Base-by-base conservation (phyloP, 2,329 filamentous ascomycete species). In the Aspergillaceae sp. region DNA sequence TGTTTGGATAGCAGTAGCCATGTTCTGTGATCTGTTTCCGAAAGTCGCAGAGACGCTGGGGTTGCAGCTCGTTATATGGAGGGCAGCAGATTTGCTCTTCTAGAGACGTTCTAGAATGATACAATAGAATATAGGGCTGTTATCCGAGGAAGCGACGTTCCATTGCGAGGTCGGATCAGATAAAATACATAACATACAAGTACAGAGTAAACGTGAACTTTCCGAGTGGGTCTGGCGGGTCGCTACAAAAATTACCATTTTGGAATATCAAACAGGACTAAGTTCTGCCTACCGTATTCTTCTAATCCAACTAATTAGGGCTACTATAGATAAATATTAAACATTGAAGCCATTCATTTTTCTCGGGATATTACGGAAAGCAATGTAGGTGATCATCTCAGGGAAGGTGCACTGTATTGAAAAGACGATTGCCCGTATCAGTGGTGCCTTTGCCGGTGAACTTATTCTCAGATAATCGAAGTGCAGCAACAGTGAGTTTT, bases 381-480 rank as follows among this genome's bases (percentile, higher is more conserved):
- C 9, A 38, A 38, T 38, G 7, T 27, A 9, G 19, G 26, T 27
- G 7, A 5, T 19, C 36, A 19, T 19, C 35, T 48, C 37, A 50
- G 11, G 46, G 30, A 32, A 77, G 49, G 51, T 74, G 61, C 3
- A 71, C 76, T 0, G 75, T 82, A 56, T 81, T 80, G 57, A 80
- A 82, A 2, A 82, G 62, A 4, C 77, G 70, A 51, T 82, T 74
- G 0, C 78, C 78, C 1, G 78, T 83, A 55, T 84, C 79, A 0
- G 75, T 81, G 0, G 41, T 57, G 0, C 74, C 73, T 1, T 49
- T 68, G 0, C 78, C 78, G 0, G 63, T 76, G 57, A 72, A 83
- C 53, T 74, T 74, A 43, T 79, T 83, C 0, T 74, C 61, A 0
- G 79, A 84, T 2, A 76, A 19, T 0, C 78, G 70, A 36, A 84